Percentiles rank a stretch among this genome's conserved stretches.
phyloP scores from a whole-genome alignment of 768 basidiomycete species.

The Tricholomella constricta region DNA sequence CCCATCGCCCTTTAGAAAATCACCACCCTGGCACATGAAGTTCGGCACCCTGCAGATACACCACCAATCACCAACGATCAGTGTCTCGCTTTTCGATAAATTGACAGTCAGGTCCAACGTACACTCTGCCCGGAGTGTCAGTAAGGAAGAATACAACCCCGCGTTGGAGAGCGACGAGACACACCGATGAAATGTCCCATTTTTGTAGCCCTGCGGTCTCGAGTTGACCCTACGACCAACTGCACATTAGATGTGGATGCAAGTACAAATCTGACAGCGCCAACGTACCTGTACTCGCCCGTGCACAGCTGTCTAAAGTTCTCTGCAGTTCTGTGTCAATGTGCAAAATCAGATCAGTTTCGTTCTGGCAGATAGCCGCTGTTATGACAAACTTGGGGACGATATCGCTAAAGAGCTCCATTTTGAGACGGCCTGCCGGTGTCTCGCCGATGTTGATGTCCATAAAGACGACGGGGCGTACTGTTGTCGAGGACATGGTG shows the following conservation, averaged over 20 bases:
- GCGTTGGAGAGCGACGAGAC: constrained; percentile 21
- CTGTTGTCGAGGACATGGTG: constrained; percentile 11
- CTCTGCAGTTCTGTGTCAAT: constrained; percentile 93
- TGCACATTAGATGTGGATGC: constrained; percentile 15
- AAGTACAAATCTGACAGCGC: background rate
- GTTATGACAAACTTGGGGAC: too few species aligned
- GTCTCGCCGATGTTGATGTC: constrained; percentile 97
- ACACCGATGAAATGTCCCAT: constrained; percentile 89
- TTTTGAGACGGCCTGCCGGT: constrained; percentile 91
- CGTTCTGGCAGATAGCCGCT: too few species aligned
- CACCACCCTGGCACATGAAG: constrained; percentile 99
- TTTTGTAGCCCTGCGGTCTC: constrained; percentile 89
- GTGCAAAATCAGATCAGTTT: too few species aligned
- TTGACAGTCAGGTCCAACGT: constrained; percentile 23
- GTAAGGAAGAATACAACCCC: background rate
- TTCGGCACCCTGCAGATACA: constrained; percentile 64
- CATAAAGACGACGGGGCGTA: constrained; percentile 93
- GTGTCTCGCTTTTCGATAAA: too few species aligned
- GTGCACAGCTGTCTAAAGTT: constrained; percentile 98
- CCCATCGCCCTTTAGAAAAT: constrained; percentile 93
- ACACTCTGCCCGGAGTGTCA: constrained; percentile 60
- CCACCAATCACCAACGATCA: constrained; percentile 16
- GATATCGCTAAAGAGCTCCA: constrained; percentile 96
- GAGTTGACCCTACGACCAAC: constrained; percentile 62
- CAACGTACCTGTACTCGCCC: constrained; percentile 84